Evolutionary conservation across 148 eudicot species (phyloP).

Genomic region (Vaccinium macrocarpon): DNA sequence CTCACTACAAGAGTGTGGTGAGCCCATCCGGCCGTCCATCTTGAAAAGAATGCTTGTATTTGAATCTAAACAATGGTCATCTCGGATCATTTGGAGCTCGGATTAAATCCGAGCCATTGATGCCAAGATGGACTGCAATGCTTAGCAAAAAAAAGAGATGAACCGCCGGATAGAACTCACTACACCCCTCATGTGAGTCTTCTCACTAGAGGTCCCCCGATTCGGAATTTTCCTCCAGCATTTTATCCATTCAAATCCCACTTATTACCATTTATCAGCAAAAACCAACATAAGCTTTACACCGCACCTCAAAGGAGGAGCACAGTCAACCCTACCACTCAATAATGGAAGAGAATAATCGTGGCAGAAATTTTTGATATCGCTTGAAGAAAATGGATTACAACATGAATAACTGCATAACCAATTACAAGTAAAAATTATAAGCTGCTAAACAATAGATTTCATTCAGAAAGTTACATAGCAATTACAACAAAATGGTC

Average conservation of each 20-base stretch:
- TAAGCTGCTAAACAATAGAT: slow-evolving; percentile 4
- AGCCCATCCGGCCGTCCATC: too few relatives aligned
- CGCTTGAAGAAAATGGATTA: not conserved
- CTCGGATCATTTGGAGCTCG: too few relatives aligned
- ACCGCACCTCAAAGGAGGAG: not conserved
- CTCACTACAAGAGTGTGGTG: too few relatives aligned
- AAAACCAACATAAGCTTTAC: not conserved
- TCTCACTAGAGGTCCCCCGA: too few relatives aligned
- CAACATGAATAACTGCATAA: slow-evolving; percentile 4
- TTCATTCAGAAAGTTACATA: not conserved
- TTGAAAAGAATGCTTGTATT: too few relatives aligned
- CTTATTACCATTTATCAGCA: not conserved
- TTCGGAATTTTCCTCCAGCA: not conserved
- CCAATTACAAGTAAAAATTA: slow-evolving; percentile 22
- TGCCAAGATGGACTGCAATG: too few relatives aligned
- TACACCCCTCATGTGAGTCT: too few relatives aligned
- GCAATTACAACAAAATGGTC: slow-evolving; percentile 9
- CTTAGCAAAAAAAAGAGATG: too few relatives aligned
- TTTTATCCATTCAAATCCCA: too few relatives aligned
- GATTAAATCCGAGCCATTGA: too few relatives aligned
- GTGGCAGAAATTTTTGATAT: slow-evolving; percentile 10
- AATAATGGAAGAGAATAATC: not conserved
- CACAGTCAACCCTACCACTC: not conserved
- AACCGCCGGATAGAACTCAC: too few relatives aligned
- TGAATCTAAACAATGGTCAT: too few relatives aligned